Evolutionary conservation across 1,139 yeast species (phyloP), one percentile per base, ranked within the genome.

Genomic region (Debaryomycetaceae sp.): DNA sequence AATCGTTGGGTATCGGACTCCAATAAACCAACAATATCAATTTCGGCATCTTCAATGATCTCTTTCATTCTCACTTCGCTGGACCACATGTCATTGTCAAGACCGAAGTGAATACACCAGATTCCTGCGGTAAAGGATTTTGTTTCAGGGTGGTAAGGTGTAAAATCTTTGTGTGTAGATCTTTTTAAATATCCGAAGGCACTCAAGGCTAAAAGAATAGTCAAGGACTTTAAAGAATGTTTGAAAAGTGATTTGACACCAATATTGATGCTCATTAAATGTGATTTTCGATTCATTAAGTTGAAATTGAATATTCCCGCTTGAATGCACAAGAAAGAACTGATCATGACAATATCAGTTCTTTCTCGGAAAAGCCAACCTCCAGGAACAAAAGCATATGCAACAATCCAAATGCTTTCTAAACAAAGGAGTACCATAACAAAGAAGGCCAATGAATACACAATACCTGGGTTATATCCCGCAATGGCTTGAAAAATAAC

Each of bases 1-100:
- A 89, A 80, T 51, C 97, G 78, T 66, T 92, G 96, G 5, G 97
- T 91, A 55, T 92, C 98, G 6, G 89, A 81, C 65, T 92, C 98
- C 40, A 92, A 72, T 47, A 92, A 68, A 2, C 98, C 98, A 52
- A 92, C 78, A 35, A 92, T 85, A 61, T 92, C 98, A 18, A 92
- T 65, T 64, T 92, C 94, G 38, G 95, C 82, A 52, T 91, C 98
- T 46, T 70, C 70, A 43, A 92, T 81, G 41, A 92, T 77, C 51
- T 86, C 83, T 42, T 83, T 70, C 96, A 92, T 91, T 52, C 98
- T 78, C 33, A 79, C 81, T 65, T 92, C 98, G 50, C 92, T 81
- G 0, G 95, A 94, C 98, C 98, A 92, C 95, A 92, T 86, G 59
- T 91, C 96, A 59, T 92, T 92, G 60, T 92, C 98, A 41, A 92